phyloP scores from a whole-genome alignment of 2,329 filamentous ascomycete genomes.

The Endothia cerciana region DNA sequence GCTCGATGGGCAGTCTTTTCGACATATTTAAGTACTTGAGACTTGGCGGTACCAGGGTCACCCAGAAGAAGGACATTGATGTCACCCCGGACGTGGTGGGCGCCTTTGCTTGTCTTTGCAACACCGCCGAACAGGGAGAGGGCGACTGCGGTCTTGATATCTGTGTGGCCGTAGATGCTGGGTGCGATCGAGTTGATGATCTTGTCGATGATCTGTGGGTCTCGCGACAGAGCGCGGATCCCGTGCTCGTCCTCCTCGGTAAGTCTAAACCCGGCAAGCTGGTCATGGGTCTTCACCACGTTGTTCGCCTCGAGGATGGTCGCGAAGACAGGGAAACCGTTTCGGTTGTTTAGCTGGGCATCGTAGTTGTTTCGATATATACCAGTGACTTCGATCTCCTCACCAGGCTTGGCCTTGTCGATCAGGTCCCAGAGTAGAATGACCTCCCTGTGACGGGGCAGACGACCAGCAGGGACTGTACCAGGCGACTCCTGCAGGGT shows the following conservation, averaged over 20 bases:
- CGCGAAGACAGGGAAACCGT: slow-evolving; percentile 97
- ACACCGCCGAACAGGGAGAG: slow-evolving; percentile 95
- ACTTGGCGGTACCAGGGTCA: slow-evolving; percentile 97
- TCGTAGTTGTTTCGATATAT: slow-evolving; percentile 99
- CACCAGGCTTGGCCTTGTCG: slow-evolving; percentile 93
- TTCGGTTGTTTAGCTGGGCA: slow-evolving; percentile 96
- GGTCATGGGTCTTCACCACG: slow-evolving; percentile 94
- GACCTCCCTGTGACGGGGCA: slow-evolving; percentile 91
- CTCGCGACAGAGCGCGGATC: slow-evolving; percentile 84
- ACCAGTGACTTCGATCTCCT: slow-evolving; percentile 96
- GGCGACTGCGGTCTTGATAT: slow-evolving; percentile 96
- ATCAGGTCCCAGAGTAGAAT: slow-evolving; percentile 97
- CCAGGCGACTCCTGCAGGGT: slow-evolving; percentile 97
- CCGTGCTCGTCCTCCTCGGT: slow-evolving; percentile 93
- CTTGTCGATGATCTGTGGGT: slow-evolving; percentile 91
- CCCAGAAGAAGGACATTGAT: slow-evolving; percentile 97
- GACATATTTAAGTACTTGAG: slow-evolving; percentile 94
- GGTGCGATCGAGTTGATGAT: slow-evolving; percentile 92
- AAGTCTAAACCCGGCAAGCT: slow-evolving; percentile 92
- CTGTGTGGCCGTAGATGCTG: slow-evolving; percentile 94
- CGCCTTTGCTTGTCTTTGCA: slow-evolving; percentile 85
- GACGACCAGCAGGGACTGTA: slow-evolving; percentile 91
- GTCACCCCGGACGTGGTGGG: slow-evolving; percentile 90
- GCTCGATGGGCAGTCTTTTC: slow-evolving; percentile 97
- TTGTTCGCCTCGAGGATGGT: slow-evolving; percentile 98